A percentile compares a stretch with the other conserved stretches of the same genome.
These are phyloP conservation scores for Micractinium conductrix DNA, from an alignment of 139 green algal species.

Conservation along the genomic window DNA sequence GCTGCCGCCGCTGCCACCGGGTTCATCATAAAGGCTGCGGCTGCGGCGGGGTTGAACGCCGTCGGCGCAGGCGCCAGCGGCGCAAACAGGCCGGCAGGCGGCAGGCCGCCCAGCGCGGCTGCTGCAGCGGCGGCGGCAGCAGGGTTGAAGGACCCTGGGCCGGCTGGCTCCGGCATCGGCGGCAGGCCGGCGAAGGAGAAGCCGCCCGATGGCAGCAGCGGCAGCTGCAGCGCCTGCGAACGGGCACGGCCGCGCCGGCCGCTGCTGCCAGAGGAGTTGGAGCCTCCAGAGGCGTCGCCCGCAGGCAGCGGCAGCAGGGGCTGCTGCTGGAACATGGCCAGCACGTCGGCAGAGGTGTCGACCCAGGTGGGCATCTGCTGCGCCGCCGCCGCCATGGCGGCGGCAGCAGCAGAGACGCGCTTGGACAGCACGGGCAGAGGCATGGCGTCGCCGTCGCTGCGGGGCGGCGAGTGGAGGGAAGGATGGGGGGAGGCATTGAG, in stretches of 20 bases:
- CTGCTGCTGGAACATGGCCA: slow-evolving; percentile 29
- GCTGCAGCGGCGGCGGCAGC: background rate
- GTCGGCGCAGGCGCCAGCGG: background rate
- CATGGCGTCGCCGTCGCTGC: slow-evolving; percentile 24
- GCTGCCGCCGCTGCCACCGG: background rate
- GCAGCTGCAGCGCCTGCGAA: slow-evolving; percentile 5
- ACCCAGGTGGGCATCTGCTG: background rate
- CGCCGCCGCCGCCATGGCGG: background rate
- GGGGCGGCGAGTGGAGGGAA: background rate
- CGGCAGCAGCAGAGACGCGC: too few species aligned
- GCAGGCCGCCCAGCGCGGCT: background rate
- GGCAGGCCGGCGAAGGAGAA: slow-evolving; percentile 21
- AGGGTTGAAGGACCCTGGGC: background rate
- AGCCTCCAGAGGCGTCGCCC: background rate
- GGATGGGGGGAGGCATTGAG: background rate
- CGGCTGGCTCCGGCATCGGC: background rate
- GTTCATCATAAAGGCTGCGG: slow-evolving; percentile 2
- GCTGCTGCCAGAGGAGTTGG: background rate
- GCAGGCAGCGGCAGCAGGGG: slow-evolving; percentile 3
- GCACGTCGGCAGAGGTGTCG: slow-evolving; percentile 4
- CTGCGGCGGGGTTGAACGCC: background rate
- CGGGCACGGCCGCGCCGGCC: background rate
- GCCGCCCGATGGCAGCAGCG: background rate
- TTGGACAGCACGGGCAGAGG: background rate
- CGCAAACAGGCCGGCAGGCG: background rate